A percentile compares a stretch with the other conserved stretches of the same genome.
These are phyloP conservation scores for Aspergillus floridensis DNA, from an alignment of 2,329 filamentous ascomycete genomes.

Conservation along the genomic window DNA sequence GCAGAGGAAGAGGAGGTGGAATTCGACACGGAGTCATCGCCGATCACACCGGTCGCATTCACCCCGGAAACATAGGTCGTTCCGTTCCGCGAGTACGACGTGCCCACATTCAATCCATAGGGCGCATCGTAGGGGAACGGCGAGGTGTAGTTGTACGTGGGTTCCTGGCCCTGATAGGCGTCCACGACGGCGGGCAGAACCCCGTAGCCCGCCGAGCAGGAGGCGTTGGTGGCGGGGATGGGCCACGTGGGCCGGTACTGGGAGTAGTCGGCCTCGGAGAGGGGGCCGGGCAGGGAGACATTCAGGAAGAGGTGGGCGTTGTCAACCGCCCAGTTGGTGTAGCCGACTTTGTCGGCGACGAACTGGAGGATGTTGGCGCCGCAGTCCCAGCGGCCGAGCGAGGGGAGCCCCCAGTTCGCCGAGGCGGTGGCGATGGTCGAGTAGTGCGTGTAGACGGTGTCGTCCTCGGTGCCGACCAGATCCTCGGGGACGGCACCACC, in stretches of 20 bases:
- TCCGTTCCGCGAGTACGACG: slow-evolving; percentile 4
- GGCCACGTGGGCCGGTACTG: slow-evolving; percentile 28
- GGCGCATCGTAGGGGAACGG: slow-evolving; percentile 26
- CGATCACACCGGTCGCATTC: background rate
- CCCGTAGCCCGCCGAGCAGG: slow-evolving; percentile 32
- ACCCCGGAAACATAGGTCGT: slow-evolving; percentile 2
- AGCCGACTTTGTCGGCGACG: slow-evolving; percentile 61
- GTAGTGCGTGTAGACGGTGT: slow-evolving; percentile 70
- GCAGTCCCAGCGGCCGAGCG: slow-evolving; percentile 68
- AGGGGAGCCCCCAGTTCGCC: slow-evolving; percentile 68
- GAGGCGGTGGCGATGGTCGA: slow-evolving; percentile 62
- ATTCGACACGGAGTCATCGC: background rate
- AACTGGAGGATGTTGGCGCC: slow-evolving; percentile 65
- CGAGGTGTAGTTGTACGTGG: slow-evolving; percentile 33
- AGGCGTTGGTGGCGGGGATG: slow-evolving; percentile 25
- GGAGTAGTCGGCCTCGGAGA: slow-evolving; percentile 12
- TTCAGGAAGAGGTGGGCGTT: slow-evolving; percentile 50
- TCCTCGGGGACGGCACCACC: slow-evolving; percentile 67
- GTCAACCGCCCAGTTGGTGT: slow-evolving; percentile 44
- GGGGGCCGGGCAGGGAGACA: slow-evolving; percentile 51
- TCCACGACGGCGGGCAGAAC: slow-evolving; percentile 29
- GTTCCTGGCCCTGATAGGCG: slow-evolving; percentile 20
- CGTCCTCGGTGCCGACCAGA: slow-evolving; percentile 65
- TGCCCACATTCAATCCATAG: slow-evolving; percentile 17
- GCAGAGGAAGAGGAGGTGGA: background rate